A percentile compares a stretch with the other conserved stretches of the same genome.
Evolutionary conservation across 192 early-diverging fungal species (phyloP).

Genomic region (Backusella psychrophila): DNA sequence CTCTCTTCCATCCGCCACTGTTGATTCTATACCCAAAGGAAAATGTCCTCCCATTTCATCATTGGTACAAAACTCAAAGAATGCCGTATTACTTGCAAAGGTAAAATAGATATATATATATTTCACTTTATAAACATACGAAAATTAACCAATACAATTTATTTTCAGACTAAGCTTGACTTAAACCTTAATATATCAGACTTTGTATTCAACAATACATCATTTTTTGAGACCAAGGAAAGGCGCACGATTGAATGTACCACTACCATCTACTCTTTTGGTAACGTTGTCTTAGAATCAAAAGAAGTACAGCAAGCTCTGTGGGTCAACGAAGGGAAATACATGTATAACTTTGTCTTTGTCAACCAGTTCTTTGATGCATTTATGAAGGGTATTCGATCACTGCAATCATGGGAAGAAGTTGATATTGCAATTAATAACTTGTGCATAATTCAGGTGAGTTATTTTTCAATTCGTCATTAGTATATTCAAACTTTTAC

Average conservation of each 20-base stretch:
- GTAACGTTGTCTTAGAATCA: slow-evolving; percentile 42
- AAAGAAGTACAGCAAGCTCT: slow-evolving; percentile 45
- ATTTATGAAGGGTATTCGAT: slow-evolving; percentile 47
- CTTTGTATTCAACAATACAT: slow-evolving; percentile 45
- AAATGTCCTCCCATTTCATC: slow-evolving; percentile 28
- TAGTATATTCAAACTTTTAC: background rate
- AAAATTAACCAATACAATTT: background rate
- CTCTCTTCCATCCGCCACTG: slow-evolving; percentile 18
- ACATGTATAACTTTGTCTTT: slow-evolving; percentile 46
- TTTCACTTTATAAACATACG: background rate
- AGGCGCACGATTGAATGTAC: slow-evolving; percentile 41
- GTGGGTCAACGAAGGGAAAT: slow-evolving; percentile 33
- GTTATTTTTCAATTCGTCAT: background rate
- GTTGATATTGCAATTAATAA: slow-evolving; percentile 50
- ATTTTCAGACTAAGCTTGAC: slow-evolving; percentile 20
- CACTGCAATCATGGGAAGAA: slow-evolving; percentile 41
- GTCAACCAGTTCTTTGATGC: slow-evolving; percentile 55
- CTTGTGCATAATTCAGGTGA: slow-evolving; percentile 47
- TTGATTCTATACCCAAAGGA: slow-evolving; percentile 8
- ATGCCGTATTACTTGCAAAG: slow-evolving; percentile 26
- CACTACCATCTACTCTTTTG: slow-evolving; percentile 51
- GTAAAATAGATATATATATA: slow-evolving; percentile 10
- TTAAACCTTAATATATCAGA: slow-evolving; percentile 38
- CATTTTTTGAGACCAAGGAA: slow-evolving; percentile 39
- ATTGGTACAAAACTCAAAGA: slow-evolving; percentile 4